A percentile compares a stretch with the other conserved stretches of the same genome.
These are phyloP conservation scores for Eucalyptus marginata DNA, from an alignment of 345 rosid genomes.

Conservation along the genomic window DNA sequence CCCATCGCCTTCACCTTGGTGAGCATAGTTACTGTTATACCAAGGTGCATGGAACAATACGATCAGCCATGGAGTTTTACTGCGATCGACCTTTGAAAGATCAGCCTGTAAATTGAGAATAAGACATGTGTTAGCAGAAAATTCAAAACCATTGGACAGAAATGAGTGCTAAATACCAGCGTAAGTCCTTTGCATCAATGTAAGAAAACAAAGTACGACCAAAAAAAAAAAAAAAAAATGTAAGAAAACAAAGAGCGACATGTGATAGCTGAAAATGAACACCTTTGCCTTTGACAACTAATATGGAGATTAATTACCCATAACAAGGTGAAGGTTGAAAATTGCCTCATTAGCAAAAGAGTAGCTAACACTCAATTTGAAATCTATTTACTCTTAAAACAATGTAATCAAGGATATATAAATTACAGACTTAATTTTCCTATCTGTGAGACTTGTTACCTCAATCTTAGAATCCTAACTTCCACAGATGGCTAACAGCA, in stretches of 20 bases:
- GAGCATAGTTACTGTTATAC: conserved; percentile 89
- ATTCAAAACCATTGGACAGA: background rate
- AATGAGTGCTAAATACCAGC: background rate
- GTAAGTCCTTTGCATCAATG: background rate
- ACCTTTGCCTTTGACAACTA: background rate
- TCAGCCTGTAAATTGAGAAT: conserved; percentile 39
- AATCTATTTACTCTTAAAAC: background rate
- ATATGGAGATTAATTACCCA: background rate
- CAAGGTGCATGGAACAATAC: conserved; percentile 81
- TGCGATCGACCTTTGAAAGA: conserved; percentile 67
- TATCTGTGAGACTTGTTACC: background rate
- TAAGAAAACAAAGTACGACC: background rate
- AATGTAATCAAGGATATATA: background rate
- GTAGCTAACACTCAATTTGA: background rate
- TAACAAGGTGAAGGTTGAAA: background rate
- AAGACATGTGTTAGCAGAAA: background rate
- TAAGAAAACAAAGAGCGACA: background rate
- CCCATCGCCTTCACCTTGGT: conserved; percentile 67
- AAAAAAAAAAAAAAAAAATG: too few relatives aligned
- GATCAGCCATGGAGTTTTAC: conserved; percentile 85
- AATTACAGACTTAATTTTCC: background rate
- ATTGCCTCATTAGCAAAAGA: background rate
- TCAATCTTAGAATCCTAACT: background rate
- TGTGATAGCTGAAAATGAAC: background rate
- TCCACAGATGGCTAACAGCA: background rate